Base-by-base conservation (phyloP, 2,329 filamentous ascomycete genomes). In the Colletotrichum filicis region DNA sequence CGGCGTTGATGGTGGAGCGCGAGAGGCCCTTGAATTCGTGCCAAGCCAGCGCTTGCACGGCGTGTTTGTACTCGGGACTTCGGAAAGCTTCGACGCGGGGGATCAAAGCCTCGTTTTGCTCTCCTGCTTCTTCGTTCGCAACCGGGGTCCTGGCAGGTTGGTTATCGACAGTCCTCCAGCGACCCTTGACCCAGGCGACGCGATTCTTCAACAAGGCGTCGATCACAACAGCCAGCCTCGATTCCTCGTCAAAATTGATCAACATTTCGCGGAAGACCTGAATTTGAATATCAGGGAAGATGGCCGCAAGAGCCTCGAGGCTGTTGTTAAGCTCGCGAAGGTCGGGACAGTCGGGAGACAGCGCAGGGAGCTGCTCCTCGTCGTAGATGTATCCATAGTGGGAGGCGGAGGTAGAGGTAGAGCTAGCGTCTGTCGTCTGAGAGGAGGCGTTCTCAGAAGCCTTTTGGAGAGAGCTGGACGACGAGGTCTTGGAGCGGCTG, bases 201-300 rank as follows among this genome's bases (percentile, higher is more conserved):
- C 91, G 90, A 78, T 92, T 91, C 83, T 94, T 95, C 71, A 97
- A 86, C 71, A 97, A 85, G 62, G 91, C 89, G 79, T 97, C 94
- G 14, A 94, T 94, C 32, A 95, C 92, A 61, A 97, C 87, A 56
- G 94, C 92, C 28, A 96, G 83, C 75, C 93, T 87, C 74, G 93
- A 96, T 81, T 95, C 93, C 77, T 92, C 91, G 77, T 92, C 92
- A 79, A 95, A 93, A 78, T 87, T 93, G 52, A 87, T 84, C 61
- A 97, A 89, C 89, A 97, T 93, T 84, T 96, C 94, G 57, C 94
- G 90, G 79, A 97, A 94, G 22, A 95, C 94, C 76, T 95, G 93
- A 73, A 94, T 87, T 81, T 95, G 92, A n/a, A 95, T 87, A 81
- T 95, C 91, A 32, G 94, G 94, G 76, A 97, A 97, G 9, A 95